Base-by-base conservation (phyloP, 345 rosid genomes). In the Syzygium aqueum region DNA sequence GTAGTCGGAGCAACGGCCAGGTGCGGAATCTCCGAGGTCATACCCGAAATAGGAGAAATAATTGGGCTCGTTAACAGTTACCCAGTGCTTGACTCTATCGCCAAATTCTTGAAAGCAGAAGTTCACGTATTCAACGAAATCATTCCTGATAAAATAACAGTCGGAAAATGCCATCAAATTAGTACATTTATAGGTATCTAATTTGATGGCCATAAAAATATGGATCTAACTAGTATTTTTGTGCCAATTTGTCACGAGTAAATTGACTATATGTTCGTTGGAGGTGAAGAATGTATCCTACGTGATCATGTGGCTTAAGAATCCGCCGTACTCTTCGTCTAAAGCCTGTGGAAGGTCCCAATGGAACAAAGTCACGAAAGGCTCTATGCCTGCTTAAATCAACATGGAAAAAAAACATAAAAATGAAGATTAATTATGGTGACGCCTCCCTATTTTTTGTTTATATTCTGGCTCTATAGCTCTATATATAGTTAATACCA, bases 341-440 rank as follows among this genome's bases (percentile, higher is more conserved):
- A 91, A 85, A 27, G 90, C 87, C 65, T 89, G 92, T 7, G 92
- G 92, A 40, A 88, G 85, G 85, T 89, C 92, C 90, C 91, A 89
- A 46, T 89, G 90, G 80, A 85, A 89, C 49, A 91, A 4, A 25
- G 92, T 91, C 40, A 87, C 90, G 59, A 85, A 89, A n/a, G 92
- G 91, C 46, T 89, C 84, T 3, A 91, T 85, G 15, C 91, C 92
- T 89, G 84, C 23, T 5, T 85, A 77, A 11, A 21, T 43, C 52
- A 37, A 86, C 13, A 46, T 25, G 51, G 9, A 51, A 16, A 57
- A 80, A 16, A 28, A 25, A 61, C 51, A 54, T 63, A 22, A 19
- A 85, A 73, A 84, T 27, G 50, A 51, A 17, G 28, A 33, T 65
- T 15, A 40, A 67, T 67, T 67, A 37, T 22, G 10, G 43, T 3